Conservation (phyloP, 2,329 filamentous ascomycete genomes). For the Ascochyta koolunga region DNA sequence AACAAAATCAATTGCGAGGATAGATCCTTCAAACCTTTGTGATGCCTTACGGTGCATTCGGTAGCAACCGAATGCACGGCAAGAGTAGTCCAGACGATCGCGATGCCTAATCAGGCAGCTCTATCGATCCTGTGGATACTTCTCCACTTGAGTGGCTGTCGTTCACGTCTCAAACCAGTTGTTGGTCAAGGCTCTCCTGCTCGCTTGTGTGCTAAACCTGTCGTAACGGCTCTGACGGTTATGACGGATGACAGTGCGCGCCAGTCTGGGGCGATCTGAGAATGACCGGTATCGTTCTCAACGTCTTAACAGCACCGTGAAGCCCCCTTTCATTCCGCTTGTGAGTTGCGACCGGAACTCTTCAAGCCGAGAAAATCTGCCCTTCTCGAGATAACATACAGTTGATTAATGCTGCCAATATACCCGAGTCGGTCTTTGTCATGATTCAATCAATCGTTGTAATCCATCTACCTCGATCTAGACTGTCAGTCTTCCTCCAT, state of each 20-base stretch:
- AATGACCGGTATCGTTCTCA: slow-evolving; percentile 7
- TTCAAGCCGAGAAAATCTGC: neutral
- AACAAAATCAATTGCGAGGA: slow-evolving; percentile 33
- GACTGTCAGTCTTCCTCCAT: slow-evolving; percentile 39
- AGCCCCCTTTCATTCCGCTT: slow-evolving; percentile 17
- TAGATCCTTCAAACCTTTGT: slow-evolving; percentile 39
- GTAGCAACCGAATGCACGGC: slow-evolving; percentile 34
- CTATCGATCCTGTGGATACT: slow-evolving; percentile 18
- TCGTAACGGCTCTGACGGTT: slow-evolving; percentile 17
- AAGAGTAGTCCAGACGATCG: slow-evolving; percentile 29
- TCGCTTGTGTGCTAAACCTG: slow-evolving; percentile 22
- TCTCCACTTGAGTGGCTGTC: slow-evolving; percentile 15
- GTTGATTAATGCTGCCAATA: neutral
- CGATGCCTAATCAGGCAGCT: slow-evolving; percentile 18
- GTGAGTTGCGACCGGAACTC: neutral
- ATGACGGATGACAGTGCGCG: slow-evolving; percentile 27
- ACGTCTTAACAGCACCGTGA: slow-evolving; percentile 8
- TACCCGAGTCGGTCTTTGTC: no score
- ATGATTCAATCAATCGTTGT: no score
- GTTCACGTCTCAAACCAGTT: slow-evolving; percentile 13
- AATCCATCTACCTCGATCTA: slow-evolving; percentile 7
- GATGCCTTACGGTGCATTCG: slow-evolving; percentile 40
- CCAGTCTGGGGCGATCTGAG: slow-evolving; percentile 21
- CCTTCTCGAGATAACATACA: neutral
- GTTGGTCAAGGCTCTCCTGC: slow-evolving; percentile 7